Evolutionary conservation across 2,329 filamentous ascomycete species (phyloP).

Genomic region (Alternaria ventricosa): DNA sequence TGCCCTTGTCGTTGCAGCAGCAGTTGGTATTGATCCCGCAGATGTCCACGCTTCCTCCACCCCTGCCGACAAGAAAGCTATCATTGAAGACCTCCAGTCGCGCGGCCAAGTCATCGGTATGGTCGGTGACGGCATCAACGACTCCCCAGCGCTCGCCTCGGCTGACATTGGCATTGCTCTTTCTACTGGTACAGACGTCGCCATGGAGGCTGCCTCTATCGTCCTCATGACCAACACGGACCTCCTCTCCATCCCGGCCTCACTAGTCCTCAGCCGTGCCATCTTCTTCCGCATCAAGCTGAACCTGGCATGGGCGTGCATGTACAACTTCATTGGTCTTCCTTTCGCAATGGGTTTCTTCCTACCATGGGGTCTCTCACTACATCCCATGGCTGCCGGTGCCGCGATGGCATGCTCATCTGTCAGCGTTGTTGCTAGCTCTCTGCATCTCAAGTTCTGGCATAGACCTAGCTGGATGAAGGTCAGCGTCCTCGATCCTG

Average conservation of each 20-base stretch:
- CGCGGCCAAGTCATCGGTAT: constrained; percentile 83
- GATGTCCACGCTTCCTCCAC: constrained; percentile 87
- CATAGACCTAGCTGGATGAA: constrained; percentile 86
- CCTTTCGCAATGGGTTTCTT: constrained; percentile 98
- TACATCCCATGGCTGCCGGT: constrained; percentile 93
- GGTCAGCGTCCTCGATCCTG: constrained; percentile 65
- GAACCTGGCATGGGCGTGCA: constrained; percentile 89
- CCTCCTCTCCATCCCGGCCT: constrained; percentile 89
- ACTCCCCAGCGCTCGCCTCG: constrained; percentile 91
- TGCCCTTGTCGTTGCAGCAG: constrained; percentile 79
- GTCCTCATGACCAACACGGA: constrained; percentile 94
- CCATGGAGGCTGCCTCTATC: constrained; percentile 95
- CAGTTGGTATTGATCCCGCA: constrained; percentile 78
- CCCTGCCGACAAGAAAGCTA: constrained; percentile 87
- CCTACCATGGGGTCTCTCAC: constrained; percentile 82
- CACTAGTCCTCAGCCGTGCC: constrained; percentile 77
- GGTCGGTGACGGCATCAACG: constrained; percentile 97
- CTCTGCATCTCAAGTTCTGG: constrained; percentile 87
- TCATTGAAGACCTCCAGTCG: constrained; percentile 78
- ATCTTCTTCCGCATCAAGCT: constrained; percentile 95
- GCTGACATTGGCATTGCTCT: constrained; percentile 94
- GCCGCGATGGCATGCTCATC: constrained; percentile 92
- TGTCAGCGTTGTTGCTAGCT: constrained; percentile 87
- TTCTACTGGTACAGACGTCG: constrained; percentile 90
- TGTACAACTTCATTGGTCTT: constrained; percentile 89